Evolutionary conservation across 2,329 filamentous ascomycete genomes (phyloP), one percentile per base, ranked within the genome.

Genomic region (Colletotrichum zoysiae): DNA sequence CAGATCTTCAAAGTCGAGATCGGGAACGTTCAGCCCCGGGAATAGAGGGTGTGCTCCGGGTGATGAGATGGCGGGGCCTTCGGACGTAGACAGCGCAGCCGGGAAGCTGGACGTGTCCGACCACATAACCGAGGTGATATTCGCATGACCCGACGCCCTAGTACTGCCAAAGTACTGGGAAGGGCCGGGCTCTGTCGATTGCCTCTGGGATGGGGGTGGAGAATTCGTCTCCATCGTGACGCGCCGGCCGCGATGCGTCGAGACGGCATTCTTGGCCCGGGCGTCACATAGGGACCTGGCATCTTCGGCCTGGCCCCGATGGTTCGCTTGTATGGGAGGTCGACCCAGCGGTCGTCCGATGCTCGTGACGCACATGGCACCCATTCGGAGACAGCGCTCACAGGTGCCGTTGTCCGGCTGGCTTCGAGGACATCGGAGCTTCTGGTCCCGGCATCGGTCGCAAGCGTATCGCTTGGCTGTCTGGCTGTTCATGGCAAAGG

Each of bases 391-490:
- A 42, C 55, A 58, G 20, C 55, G 55, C 33, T 58, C 55, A 40
- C 55, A 58, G 35, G 55, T 40, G 9, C 18, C 55, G 16, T 20
- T 40, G n/a, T 58, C 55, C 55, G 55, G 35, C 20, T 58, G 55
- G 55, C 35, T 58, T 58, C 55, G 55, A 35, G 55, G 18, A 58
- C 55, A 58, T 58, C 42, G 40, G 35, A 58, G 55, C 55, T 58
- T 58, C 55, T 58, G 55, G 14, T 58, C 55, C 55, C 55, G 55
- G 35, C 55, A 58, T 9, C 55, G 55, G 55, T 58, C 55, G 55
- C 55, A 58, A 42, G 55, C 55, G 14, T 58, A 58, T 58, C 55
- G 40, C 55, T 58, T 58, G 6, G 55, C 55, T 58, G 55, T 58
- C 55, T 26, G 55, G 11, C 23, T 58, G 55, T 58, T 40, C 55